Conservation (phyloP, 352 stramenopile genomes). For the Phytophthora fragariaefolia region DNA sequence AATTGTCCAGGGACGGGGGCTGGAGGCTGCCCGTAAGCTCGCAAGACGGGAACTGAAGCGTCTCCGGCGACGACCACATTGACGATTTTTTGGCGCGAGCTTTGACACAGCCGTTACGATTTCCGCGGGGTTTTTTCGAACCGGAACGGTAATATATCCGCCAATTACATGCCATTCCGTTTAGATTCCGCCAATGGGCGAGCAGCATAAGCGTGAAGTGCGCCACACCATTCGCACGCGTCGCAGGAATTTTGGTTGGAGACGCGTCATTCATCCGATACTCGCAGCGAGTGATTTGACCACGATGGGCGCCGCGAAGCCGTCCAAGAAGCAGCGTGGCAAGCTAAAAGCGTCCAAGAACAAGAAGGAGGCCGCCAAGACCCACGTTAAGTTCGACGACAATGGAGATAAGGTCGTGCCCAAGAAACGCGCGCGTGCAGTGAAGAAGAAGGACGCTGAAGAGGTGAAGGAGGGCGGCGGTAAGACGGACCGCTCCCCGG, state of each 20-base stretch:
- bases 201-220: conserved; percentile 1
- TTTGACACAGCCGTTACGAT: conserved; percentile 19
- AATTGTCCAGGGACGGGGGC: conserved; percentile 1
- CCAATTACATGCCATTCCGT: conserved; percentile 38
- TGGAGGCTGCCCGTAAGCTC: conserved; percentile 3
- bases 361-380: conserved; percentile 42
- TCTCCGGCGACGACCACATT: conserved; percentile 21
- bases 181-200: conserved; percentile 51
- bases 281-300: conserved; percentile 1
- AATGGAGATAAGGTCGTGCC: conserved; percentile 59
- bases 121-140: conserved; percentile 19
- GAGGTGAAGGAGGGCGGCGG: conserved; percentile 54
- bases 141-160: conserved; percentile 22
- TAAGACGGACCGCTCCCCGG: conserved; percentile 75
- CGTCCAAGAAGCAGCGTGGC: conserved; percentile 82
- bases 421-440: conserved; percentile 52
- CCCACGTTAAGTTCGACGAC: conserved; percentile 74
- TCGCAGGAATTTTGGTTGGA: conserved; percentile 42
- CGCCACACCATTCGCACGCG: conserved; percentile 17
- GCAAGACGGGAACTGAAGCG: conserved; percentile 47
- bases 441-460: conserved; percentile 33
- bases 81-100: conserved; percentile 39
- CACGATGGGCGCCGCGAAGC: conserved; percentile 60
- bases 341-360: conserved; percentile 56
- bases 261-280: background rate